Conservation (phyloP, 176 grass and related monocot species). For the Chrysopogon serrulatus region DNA sequence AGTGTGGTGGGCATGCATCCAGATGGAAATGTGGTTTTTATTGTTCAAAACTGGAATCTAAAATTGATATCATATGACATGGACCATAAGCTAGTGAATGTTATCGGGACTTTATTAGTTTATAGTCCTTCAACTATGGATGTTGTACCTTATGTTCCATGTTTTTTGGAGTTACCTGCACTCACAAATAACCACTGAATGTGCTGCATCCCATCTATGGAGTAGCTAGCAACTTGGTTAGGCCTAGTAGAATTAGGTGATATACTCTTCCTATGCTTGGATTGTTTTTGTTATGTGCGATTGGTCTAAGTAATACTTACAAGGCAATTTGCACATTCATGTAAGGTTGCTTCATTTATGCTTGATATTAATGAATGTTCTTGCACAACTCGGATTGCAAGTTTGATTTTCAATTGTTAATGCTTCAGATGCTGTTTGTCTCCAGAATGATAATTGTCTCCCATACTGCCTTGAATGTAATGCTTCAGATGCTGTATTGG, state of each 20-base stretch:
- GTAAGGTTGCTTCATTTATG: not conserved
- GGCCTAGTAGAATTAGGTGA: not conserved
- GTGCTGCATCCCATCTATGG: not conserved
- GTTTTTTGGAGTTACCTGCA: not conserved
- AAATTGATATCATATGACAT: slow-evolving; percentile 8
- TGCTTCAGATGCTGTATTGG: too few species aligned
- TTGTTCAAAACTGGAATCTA: not conserved
- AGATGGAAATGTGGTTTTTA: not conserved
- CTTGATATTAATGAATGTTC: not conserved
- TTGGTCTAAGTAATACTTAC: not conserved
- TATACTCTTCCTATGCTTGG: not conserved
- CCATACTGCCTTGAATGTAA: too few species aligned
- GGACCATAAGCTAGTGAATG: not conserved
- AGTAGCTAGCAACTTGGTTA: not conserved
- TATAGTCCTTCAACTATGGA: not conserved
- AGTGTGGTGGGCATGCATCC: not conserved
- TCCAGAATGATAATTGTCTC: too few species aligned
- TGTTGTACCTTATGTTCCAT: not conserved
- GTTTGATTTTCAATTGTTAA: not conserved
- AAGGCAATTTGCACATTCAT: not conserved
- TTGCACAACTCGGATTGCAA: not conserved
- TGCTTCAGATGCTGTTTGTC: not conserved
- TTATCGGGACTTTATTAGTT: not conserved
- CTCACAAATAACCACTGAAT: not conserved
- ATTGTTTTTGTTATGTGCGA: not conserved